These are phyloP conservation scores for Tolypocladium pustulatum DNA, from an alignment of 2,329 filamentous ascomycete species.

Conservation along the genomic window DNA sequence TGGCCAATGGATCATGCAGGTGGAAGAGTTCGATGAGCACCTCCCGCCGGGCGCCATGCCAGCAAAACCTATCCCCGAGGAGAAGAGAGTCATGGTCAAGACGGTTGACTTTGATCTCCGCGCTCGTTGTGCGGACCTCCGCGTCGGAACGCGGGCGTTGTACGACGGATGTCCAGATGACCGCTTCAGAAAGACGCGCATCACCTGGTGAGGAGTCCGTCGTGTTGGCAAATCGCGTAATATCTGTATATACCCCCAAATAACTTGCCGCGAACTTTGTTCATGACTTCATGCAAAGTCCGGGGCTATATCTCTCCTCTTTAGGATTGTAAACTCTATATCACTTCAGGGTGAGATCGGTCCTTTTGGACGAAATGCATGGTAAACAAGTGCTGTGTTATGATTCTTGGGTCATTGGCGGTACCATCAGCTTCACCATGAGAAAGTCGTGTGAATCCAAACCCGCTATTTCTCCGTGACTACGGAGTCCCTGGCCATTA, in stretches of 20 bases:
- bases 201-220: constrained; percentile 32
- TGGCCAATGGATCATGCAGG: constrained; percentile 41
- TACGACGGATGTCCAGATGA: constrained; percentile 33
- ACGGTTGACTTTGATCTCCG: constrained; percentile 47
- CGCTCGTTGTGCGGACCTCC: constrained; percentile 35
- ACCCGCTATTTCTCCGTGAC: not conserved
- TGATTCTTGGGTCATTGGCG: too few species aligned
- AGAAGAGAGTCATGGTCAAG: constrained; percentile 45
- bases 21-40: constrained; percentile 36
- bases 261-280: too few species aligned
- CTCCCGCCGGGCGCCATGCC: constrained; percentile 1
- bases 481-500: not conserved
- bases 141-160: constrained; percentile 44
- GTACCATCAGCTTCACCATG: not conserved
- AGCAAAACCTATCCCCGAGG: constrained; percentile 32
- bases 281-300: too few species aligned
- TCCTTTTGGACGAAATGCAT: too few species aligned
- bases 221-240: not conserved
- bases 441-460: not conserved
- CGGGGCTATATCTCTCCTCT: too few species aligned
- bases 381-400: too few species aligned
- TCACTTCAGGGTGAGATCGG: too few species aligned
- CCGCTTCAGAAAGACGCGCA: constrained; percentile 33
- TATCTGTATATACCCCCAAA: too few species aligned
- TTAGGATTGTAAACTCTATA: too few species aligned